phyloP scores from a whole-genome alignment of 495 filamentous ascomycete genomes.

The Penicillium pancosmium region DNA sequence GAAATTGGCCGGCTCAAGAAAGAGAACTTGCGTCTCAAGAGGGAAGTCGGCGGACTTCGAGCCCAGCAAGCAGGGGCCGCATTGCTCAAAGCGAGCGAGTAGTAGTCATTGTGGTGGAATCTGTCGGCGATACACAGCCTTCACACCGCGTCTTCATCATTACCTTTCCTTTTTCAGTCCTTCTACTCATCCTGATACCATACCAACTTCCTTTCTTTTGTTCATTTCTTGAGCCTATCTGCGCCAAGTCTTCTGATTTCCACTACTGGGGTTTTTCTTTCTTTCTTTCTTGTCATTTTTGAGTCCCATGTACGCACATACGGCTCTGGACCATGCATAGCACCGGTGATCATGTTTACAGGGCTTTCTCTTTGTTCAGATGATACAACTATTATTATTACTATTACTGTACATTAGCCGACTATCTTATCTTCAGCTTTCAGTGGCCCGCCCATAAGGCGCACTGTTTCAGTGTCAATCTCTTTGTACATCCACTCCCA shows the following conservation, averaged over 20 bases:
- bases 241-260: conserved; percentile 8
- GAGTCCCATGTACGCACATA: conserved; percentile 18
- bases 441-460: conserved; percentile 37
- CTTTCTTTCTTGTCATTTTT: conserved; percentile 26
- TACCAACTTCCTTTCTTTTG: conserved; percentile 17
- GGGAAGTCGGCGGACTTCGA: conserved; percentile 57
- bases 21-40: conserved; percentile 71
- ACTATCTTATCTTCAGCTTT: conserved; percentile 13
- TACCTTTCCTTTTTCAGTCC: conserved; percentile 4
- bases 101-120: conserved; percentile 10
- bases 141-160: neutral
- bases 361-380: conserved; percentile 21
- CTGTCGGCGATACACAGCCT: conserved; percentile 2
- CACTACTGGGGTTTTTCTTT: conserved; percentile 21
- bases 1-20: conserved; percentile 73
- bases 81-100: conserved; percentile 42
- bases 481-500: conserved; percentile 53
- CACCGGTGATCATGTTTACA: conserved; percentile 28
- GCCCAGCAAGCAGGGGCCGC: conserved; percentile 47
- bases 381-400: conserved; percentile 27
- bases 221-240: conserved; percentile 9
- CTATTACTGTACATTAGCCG: conserved; percentile 33
- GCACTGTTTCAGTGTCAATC: conserved; percentile 40
- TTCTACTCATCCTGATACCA: conserved; percentile 23
- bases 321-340: conserved; percentile 29